Evolutionary conservation across 805 yeast genomes (phyloP).

Genomic region (Priceomyces haplophilus): DNA sequence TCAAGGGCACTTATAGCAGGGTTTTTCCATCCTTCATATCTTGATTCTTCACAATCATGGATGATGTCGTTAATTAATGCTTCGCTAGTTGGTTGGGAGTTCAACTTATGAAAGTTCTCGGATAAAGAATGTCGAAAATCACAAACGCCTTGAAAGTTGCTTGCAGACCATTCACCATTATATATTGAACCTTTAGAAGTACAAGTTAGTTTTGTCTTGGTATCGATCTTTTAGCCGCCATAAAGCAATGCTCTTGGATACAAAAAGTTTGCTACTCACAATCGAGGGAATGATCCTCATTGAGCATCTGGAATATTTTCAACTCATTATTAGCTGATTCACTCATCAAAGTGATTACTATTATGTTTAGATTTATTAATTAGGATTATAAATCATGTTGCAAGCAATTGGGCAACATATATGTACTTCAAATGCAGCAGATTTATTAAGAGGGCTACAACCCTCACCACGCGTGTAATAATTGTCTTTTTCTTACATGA

Average conservation of each 20-base stretch:
- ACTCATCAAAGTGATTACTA: too few relatives aligned
- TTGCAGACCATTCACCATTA: neutral
- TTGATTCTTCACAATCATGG: neutral
- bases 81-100: conserved; percentile 1
- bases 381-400: too few relatives aligned
- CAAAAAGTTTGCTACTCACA: neutral
- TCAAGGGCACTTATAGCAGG: neutral
- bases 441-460: too few relatives aligned
- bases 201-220: neutral
- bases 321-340: neutral
- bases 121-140: neutral
- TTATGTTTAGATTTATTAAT: too few relatives aligned
- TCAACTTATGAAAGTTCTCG: neutral
- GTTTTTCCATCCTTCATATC: neutral
- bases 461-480: too few relatives aligned
- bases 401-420: too few relatives aligned
- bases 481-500: neutral
- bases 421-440: too few relatives aligned
- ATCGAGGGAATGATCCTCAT: neutral
- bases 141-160: neutral
- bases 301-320: neutral
- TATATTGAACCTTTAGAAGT: neutral
- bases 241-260: neutral
- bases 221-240: neutral
- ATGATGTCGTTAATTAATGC: conserved; percentile 1